Evolutionary conservation across 306 rosid genomes (phyloP).

Genomic region (Glycine soja): DNA sequence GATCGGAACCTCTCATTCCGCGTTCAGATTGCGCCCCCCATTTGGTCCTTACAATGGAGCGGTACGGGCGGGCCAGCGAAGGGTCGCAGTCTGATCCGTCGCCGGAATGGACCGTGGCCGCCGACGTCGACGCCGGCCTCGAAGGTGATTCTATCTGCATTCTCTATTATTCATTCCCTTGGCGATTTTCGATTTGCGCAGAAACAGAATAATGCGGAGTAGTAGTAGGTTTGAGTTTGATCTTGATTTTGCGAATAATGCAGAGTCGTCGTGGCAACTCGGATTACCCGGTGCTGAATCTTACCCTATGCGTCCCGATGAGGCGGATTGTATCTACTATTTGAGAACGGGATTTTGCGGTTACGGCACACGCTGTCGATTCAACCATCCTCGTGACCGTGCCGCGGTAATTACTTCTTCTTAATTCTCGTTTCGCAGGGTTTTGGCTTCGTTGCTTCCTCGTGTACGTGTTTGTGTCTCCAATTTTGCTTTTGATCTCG

Average conservation of each 20-base stretch:
- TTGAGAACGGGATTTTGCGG: slow-evolving; percentile 91
- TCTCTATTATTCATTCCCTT: slow-evolving; percentile 46
- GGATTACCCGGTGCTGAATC: slow-evolving; percentile 76
- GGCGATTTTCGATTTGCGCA: slow-evolving; percentile 43
- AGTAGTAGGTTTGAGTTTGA: slow-evolving; percentile 50
- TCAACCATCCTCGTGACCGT: slow-evolving; percentile 96
- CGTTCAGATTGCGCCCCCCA: slow-evolving; percentile 42
- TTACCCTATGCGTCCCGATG: slow-evolving; percentile 90
- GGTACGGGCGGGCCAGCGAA: slow-evolving; percentile 75
- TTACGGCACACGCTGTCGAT: slow-evolving; percentile 93
- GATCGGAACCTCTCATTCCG: slow-evolving; percentile 69
- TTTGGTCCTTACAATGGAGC: slow-evolving; percentile 84
- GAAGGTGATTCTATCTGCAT: slow-evolving; percentile 68
- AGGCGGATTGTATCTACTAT: slow-evolving; percentile 87
- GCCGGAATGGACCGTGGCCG: slow-evolving; percentile 69
- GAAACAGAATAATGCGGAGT: slow-evolving; percentile 53
- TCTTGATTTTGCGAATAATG: slow-evolving; percentile 56
- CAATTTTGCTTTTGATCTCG: slow-evolving; percentile 53
- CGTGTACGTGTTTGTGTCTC: slow-evolving; percentile 11
- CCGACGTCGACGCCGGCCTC: slow-evolving; percentile 59
- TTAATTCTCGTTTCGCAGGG: slow-evolving; percentile 15
- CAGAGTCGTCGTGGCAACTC: slow-evolving; percentile 73
- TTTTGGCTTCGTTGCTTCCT: slow-evolving; percentile 37
- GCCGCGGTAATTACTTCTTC: slow-evolving; percentile 57
- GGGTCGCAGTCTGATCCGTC: slow-evolving; percentile 91